These are phyloP conservation scores for Parasarocladium wereldwijsianum DNA, from an alignment of 2,329 filamentous ascomycete species.

Conservation along the genomic window DNA sequence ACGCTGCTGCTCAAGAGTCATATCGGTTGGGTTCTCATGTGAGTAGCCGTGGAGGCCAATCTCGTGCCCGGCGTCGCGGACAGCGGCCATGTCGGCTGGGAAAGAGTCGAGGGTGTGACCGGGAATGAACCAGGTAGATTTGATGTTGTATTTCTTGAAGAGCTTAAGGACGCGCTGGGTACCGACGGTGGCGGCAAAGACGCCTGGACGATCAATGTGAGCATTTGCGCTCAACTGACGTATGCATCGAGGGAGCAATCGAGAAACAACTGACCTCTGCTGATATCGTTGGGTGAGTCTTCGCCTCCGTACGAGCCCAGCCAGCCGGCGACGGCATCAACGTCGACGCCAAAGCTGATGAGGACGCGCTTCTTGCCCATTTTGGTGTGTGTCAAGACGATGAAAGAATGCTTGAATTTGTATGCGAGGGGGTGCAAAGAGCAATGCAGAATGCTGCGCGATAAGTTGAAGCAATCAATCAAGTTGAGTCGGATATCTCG, in stretches of 20 bases:
- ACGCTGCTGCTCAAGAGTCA: slow-evolving; percentile 61
- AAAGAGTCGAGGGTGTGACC: slow-evolving; percentile 34
- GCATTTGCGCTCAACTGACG: background rate
- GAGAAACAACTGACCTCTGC: slow-evolving; percentile 32
- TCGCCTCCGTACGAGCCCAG: slow-evolving; percentile 61
- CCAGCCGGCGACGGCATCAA: slow-evolving; percentile 67
- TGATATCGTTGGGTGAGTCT: slow-evolving; percentile 58
- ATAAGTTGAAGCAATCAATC: too few relatives aligned
- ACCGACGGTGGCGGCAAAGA: slow-evolving; percentile 56
- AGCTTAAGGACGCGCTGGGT: slow-evolving; percentile 52
- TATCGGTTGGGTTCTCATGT: slow-evolving; percentile 58
- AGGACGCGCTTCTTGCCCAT: slow-evolving; percentile 23
- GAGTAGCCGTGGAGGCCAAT: slow-evolving; percentile 55
- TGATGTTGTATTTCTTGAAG: slow-evolving; percentile 59
- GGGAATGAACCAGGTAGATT: slow-evolving; percentile 40
- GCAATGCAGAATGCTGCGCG: too few relatives aligned
- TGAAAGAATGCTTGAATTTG: too few relatives aligned
- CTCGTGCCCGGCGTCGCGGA: slow-evolving; percentile 31
- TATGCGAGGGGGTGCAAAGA: too few relatives aligned
- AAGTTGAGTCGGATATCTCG: too few relatives aligned
- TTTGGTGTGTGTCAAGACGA: slow-evolving; percentile 2
- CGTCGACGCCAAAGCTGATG: slow-evolving; percentile 52
- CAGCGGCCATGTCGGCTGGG: slow-evolving; percentile 26
- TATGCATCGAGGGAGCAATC: background rate
- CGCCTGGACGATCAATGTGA: slow-evolving; percentile 18